These are phyloP conservation scores for Triglochin maritima DNA, from an alignment of 106 monocot genomes.

Conservation along the genomic window DNA sequence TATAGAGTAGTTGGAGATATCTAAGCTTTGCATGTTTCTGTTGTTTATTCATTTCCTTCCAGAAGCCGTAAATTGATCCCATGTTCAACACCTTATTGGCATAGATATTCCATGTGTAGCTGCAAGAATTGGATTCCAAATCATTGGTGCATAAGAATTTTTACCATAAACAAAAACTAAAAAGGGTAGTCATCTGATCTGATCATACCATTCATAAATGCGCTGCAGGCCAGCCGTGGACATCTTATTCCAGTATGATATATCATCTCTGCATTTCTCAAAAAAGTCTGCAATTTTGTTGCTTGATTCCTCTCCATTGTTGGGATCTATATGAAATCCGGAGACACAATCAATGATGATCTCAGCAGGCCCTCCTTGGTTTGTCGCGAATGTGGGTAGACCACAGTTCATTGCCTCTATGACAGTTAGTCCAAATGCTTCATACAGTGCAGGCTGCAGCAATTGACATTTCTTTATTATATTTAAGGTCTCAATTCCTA, in stretches of 20 bases:
- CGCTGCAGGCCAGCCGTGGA: constrained; percentile 74
- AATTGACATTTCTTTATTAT: no score
- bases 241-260: constrained; percentile 63
- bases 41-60: constrained; percentile 65
- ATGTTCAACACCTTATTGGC: constrained; percentile 75
- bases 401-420: constrained; percentile 99
- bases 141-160: no score
- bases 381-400: constrained; percentile 79
- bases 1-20: constrained; percentile 80
- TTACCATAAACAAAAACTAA: no score
- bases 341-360: constrained; percentile 86
- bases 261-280: constrained; percentile 58
- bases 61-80: constrained; percentile 58
- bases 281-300: constrained; percentile 88
- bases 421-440: constrained; percentile 10
- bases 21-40: constrained; percentile 61
- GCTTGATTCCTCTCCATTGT: constrained; percentile 60
- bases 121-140: constrained; percentile 4
- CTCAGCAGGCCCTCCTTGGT: constrained; percentile 88
- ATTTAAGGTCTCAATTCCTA: no score
- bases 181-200: no score
- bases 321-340: constrained; percentile 74
- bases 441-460: no score
- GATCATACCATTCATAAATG: constrained; percentile 70
- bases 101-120: constrained; percentile 96